Evolutionary conservation across 192 early-diverging fungal genomes (phyloP).

Genomic region (Phlyctochytrium planicorne): DNA sequence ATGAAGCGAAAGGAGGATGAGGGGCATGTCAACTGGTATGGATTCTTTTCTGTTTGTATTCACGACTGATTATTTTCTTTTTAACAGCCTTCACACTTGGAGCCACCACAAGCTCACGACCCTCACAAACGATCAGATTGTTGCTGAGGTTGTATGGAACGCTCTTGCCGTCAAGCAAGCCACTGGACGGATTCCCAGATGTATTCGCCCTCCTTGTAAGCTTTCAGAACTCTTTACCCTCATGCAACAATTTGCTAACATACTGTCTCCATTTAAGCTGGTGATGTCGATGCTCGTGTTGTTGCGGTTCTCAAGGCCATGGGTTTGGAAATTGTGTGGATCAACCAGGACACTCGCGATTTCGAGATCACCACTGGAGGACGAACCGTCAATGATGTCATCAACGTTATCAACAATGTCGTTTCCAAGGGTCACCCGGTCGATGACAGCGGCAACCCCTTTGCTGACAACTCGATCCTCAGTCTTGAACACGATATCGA

Average conservation of each 20-base stretch:
- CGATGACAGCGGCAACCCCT: background rate
- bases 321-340: slow-evolving; percentile 20
- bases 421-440: too few species aligned
- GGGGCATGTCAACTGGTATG: slow-evolving; percentile 45
- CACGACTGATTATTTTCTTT: slow-evolving; percentile 4
- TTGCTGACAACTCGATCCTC: background rate
- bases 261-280: slow-evolving; percentile 37
- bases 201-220: slow-evolving; percentile 55
- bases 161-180: slow-evolving; percentile 33
- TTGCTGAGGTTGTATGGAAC: slow-evolving; percentile 69
- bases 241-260: slow-evolving; percentile 36
- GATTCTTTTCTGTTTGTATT: slow-evolving; percentile 11
- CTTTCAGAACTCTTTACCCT: background rate
- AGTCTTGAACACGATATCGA: background rate
- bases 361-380: background rate
- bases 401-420: background rate
- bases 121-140: slow-evolving; percentile 64
- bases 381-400: background rate
- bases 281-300: slow-evolving; percentile 70
- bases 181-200: slow-evolving; percentile 35
- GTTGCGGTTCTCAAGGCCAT: slow-evolving; percentile 56
- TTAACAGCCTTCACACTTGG: slow-evolving; percentile 45
- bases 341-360: background rate
- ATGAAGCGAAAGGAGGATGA: slow-evolving; percentile 41
- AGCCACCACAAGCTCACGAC: slow-evolving; percentile 58